phyloP scores from a whole-genome alignment of 345 rosid genomes.

The Gossypium ekmanianum region DNA sequence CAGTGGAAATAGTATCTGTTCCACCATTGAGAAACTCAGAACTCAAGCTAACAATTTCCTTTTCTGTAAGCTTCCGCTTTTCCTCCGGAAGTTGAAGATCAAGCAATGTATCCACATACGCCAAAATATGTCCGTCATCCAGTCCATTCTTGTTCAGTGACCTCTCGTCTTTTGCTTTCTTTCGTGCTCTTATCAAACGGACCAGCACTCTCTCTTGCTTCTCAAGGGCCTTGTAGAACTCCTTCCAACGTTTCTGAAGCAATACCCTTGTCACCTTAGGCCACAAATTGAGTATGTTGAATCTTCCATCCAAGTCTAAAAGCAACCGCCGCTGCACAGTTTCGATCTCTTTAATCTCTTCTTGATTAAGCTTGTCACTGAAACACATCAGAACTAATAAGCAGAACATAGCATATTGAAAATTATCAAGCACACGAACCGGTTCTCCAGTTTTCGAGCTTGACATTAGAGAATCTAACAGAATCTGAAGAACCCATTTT shows the following conservation, averaged over 20 bases:
- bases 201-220: not conserved
- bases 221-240: not conserved
- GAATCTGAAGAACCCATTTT: conserved; percentile 34
- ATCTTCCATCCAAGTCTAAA: not conserved
- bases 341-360: not conserved
- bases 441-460: not conserved
- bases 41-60: conserved; percentile 8
- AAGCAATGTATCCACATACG: not conserved
- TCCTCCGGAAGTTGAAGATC: conserved; percentile 1
- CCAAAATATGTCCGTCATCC: not conserved
- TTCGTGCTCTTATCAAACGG: not conserved
- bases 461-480: conserved; percentile 8
- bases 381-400: conserved; percentile 17
- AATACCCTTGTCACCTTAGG: not conserved
- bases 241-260: conserved; percentile 4
- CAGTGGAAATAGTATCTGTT: not conserved
- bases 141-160: not conserved
- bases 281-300: conserved; percentile 11
- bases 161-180: not conserved
- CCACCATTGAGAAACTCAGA: conserved; percentile 9
- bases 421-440: conserved; percentile 15
- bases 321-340: not conserved
- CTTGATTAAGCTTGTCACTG: conserved; percentile 5
- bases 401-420: conserved; percentile 37
- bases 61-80: conserved; percentile 27